Evolutionary conservation across 192 early-diverging fungal species (phyloP).

Genomic region (Allomyces macrogynus): DNA sequence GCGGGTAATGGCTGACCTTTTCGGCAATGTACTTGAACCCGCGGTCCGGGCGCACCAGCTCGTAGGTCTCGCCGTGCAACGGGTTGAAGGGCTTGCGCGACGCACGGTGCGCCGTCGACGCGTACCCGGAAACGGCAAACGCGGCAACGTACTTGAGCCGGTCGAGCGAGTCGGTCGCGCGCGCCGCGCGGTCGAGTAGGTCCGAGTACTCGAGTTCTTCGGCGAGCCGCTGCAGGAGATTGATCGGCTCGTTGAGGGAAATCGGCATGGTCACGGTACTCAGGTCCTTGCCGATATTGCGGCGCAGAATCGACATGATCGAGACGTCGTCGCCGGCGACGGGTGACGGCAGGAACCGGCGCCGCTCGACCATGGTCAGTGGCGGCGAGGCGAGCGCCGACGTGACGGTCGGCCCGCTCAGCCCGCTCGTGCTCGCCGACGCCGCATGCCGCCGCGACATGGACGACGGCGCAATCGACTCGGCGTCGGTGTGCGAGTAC

Average conservation of each 20-base stretch:
- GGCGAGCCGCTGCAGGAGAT: slow-evolving; percentile 74
- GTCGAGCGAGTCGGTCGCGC: slow-evolving; percentile 41
- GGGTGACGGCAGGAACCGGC: slow-evolving; percentile 56
- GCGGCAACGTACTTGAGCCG: slow-evolving; percentile 61
- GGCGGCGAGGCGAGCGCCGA: no score
- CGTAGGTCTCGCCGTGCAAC: slow-evolving; percentile 91
- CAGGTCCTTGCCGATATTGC: slow-evolving; percentile 91
- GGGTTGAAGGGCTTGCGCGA: slow-evolving; percentile 97
- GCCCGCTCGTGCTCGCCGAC: no score
- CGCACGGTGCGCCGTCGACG: slow-evolving; percentile 61
- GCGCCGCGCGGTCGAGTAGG: slow-evolving; percentile 56
- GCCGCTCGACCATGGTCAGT: slow-evolving; percentile 19
- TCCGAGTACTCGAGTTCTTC: slow-evolving; percentile 84
- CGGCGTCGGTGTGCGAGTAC: not conserved
- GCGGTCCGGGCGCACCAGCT: slow-evolving; percentile 59
- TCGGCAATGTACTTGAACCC: slow-evolving; percentile 85
- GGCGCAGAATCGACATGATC: slow-evolving; percentile 67
- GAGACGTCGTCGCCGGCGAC: slow-evolving; percentile 60
- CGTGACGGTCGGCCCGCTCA: no score
- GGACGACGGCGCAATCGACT: not conserved
- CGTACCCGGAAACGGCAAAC: slow-evolving; percentile 70
- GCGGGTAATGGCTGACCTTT: slow-evolving; percentile 90
- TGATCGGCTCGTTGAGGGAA: slow-evolving; percentile 86
- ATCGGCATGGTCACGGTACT: slow-evolving; percentile 92
- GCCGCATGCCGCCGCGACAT: no score